Evolutionary conservation across 2,329 filamentous ascomycete genomes (phyloP).

Genomic region (Podosphaera fusca): DNA sequence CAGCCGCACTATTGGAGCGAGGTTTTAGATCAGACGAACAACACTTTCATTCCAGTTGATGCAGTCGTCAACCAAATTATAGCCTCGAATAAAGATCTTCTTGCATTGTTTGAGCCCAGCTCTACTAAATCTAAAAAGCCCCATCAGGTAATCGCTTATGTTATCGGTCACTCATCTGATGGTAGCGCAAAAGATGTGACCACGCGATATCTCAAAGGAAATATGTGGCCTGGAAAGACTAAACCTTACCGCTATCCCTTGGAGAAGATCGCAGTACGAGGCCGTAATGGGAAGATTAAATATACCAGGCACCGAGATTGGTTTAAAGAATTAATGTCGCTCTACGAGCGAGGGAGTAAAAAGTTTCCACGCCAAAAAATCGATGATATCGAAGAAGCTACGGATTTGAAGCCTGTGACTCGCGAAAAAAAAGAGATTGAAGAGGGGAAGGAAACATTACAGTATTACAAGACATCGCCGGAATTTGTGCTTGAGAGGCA

Average conservation of each 20-base stretch:
- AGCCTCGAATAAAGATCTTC: slow-evolving; percentile 46
- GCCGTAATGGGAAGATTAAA: slow-evolving; percentile 53
- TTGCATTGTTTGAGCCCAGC: slow-evolving; percentile 59
- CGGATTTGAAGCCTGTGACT: slow-evolving; percentile 50
- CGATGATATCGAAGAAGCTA: slow-evolving; percentile 59
- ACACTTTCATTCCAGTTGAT: slow-evolving; percentile 60
- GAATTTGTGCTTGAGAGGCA: slow-evolving; percentile 74
- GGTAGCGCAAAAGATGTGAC: slow-evolving; percentile 90
- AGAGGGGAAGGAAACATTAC: slow-evolving; percentile 59
- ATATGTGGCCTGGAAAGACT: slow-evolving; percentile 66
- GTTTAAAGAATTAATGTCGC: slow-evolving; percentile 61
- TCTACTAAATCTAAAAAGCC: slow-evolving; percentile 64
- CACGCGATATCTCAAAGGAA: slow-evolving; percentile 64
- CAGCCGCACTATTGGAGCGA: slow-evolving; percentile 91
- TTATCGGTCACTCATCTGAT: slow-evolving; percentile 61
- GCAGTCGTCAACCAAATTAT: slow-evolving; percentile 42
- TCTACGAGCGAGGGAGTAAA: slow-evolving; percentile 34
- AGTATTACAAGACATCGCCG: slow-evolving; percentile 67
- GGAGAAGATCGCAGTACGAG: slow-evolving; percentile 63
- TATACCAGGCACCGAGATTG: slow-evolving; percentile 63
- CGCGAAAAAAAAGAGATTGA: slow-evolving; percentile 50
- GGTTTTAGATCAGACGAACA: slow-evolving; percentile 58
- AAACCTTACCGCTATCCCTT: slow-evolving; percentile 60
- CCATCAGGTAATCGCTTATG: slow-evolving; percentile 76
- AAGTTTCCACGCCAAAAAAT: slow-evolving; percentile 37